Percentiles rank a stretch among this genome's conserved stretches.
These are phyloP conservation scores for Neofusicoccum sp. DNA, from an alignment of 2,329 filamentous ascomycete species.

Conservation along the genomic window DNA sequence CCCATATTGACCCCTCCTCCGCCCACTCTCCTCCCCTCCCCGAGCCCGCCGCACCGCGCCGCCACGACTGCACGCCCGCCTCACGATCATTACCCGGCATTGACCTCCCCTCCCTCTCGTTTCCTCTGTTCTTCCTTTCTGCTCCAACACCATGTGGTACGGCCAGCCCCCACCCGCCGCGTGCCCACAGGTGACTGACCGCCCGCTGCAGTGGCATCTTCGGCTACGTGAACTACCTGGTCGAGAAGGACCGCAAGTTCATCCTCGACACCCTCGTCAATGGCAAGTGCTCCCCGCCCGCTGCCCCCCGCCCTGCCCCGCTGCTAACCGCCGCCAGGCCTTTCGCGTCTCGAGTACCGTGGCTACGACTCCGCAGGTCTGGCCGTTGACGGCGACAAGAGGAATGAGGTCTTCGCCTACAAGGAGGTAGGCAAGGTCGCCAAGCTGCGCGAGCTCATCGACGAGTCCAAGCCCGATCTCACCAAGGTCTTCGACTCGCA, in stretches of 20 bases:
- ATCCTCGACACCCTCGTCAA: conserved; percentile 96
- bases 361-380: conserved; percentile 98
- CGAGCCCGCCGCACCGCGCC: neutral
- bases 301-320: conserved; percentile 22
- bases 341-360: conserved; percentile 95
- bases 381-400: conserved; percentile 96
- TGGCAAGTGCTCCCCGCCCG: conserved; percentile 60
- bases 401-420: conserved; percentile 95
- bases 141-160: conserved; percentile 20
- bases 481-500: conserved; percentile 97
- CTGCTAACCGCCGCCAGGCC: conserved; percentile 59
- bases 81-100: conserved; percentile 19
- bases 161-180: neutral
- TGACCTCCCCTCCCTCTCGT: conserved; percentile 10
- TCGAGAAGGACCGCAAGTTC: conserved; percentile 97
- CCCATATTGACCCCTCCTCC: conserved; percentile 16
- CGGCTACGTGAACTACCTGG: conserved; percentile 98
- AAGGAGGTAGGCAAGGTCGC: conserved; percentile 99
- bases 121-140: conserved; percentile 12
- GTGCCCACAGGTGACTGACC: neutral
- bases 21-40: conserved; percentile 13
- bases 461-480: conserved; percentile 77
- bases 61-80: conserved; percentile 10
- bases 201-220: conserved; percentile 75
- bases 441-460: conserved; percentile 92